These are phyloP conservation scores for Exophiala bonariae DNA, from an alignment of 2,329 filamentous ascomycete species.

Conservation along the genomic window DNA sequence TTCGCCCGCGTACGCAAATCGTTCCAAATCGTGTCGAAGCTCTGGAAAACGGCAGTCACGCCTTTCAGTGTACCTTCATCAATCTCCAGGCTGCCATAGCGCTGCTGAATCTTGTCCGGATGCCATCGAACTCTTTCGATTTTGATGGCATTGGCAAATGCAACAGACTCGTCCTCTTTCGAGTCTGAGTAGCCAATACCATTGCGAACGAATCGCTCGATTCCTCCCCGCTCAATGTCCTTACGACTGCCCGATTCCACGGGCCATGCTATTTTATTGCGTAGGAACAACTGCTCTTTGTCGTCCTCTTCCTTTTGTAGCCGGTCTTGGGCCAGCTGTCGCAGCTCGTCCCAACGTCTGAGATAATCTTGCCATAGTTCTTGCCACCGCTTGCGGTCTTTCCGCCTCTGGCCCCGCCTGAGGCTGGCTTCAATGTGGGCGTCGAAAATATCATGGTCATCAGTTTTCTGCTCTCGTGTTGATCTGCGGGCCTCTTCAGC, in stretches of 20 bases:
- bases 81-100: constrained; percentile 74
- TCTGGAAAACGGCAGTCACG: constrained; percentile 89
- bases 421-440: constrained; percentile 70
- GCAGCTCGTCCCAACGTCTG: constrained; percentile 60
- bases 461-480: neutral
- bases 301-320: constrained; percentile 15
- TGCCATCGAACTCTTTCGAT: constrained; percentile 91
- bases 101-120: constrained; percentile 95
- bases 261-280: constrained; percentile 68
- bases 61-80: constrained; percentile 71
- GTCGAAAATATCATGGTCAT: constrained; percentile 47
- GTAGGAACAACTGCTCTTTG: constrained; percentile 30
- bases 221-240: constrained; percentile 59
- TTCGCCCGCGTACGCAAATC: constrained; percentile 29
- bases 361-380: constrained; percentile 67
- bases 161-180: constrained; percentile 25
- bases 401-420: constrained; percentile 64
- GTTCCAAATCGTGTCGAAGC: constrained; percentile 78
- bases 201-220: constrained; percentile 69
- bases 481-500: constrained; percentile 30
- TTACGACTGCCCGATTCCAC: constrained; percentile 60
- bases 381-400: constrained; percentile 54
- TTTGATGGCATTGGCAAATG: constrained; percentile 63
- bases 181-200: constrained; percentile 13
- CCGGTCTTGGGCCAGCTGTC: constrained; percentile 26